Conservation (phyloP, 2,329 filamentous ascomycete species). For the Sporothrix inflata region DNA sequence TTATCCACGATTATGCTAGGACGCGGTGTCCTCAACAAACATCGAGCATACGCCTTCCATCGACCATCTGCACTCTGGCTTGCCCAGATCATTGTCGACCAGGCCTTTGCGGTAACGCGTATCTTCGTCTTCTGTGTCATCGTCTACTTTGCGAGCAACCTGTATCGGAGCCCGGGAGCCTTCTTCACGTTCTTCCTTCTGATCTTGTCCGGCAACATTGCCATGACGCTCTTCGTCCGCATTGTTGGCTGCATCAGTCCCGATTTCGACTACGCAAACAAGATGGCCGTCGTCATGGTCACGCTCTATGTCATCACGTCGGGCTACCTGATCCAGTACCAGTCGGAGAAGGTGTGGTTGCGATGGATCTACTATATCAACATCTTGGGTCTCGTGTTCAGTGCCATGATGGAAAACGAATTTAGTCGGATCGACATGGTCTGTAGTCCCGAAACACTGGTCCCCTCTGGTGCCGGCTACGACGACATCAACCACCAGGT, state of each 20-base stretch:
- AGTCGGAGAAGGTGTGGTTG: constrained; percentile 73
- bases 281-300: constrained; percentile 77
- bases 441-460: constrained; percentile 68
- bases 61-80: constrained; percentile 82
- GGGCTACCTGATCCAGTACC: constrained; percentile 82
- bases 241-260: constrained; percentile 75
- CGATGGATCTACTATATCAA: constrained; percentile 85
- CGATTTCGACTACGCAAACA: constrained; percentile 84
- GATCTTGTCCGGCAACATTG: constrained; percentile 68
- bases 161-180: constrained; percentile 69
- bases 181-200: constrained; percentile 80
- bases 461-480: constrained; percentile 74
- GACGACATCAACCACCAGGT: constrained; percentile 73
- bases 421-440: constrained; percentile 70
- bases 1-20: constrained; percentile 68
- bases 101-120: constrained; percentile 70
- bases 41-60: constrained; percentile 81
- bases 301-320: constrained; percentile 80
- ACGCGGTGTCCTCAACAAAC: constrained; percentile 81
- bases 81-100: constrained; percentile 78
- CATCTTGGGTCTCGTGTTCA: constrained; percentile 71
- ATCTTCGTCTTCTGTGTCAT: constrained; percentile 75
- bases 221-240: constrained; percentile 78
- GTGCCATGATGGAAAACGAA: constrained; percentile 83
- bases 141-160: constrained; percentile 76